Percentiles rank a stretch among this genome's conserved stretches.
phyloP scores from a whole-genome alignment of 768 basidiomycete genomes.

The Coprinopsis sp. region DNA sequence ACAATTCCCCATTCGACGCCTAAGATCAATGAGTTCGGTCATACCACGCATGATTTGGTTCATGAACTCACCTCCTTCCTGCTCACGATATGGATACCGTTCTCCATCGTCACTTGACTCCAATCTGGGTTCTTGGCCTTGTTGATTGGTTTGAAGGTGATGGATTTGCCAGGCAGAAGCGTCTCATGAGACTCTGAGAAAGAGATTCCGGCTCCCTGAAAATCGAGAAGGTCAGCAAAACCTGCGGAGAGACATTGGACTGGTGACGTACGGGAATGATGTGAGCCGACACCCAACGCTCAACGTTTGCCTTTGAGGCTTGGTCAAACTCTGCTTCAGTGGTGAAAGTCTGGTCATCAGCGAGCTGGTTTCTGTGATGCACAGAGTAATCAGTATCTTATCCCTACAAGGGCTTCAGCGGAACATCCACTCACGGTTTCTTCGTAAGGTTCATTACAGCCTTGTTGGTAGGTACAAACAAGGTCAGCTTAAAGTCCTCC shows the following conservation, averaged over 20 bases:
- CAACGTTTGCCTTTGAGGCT: constrained; percentile 59
- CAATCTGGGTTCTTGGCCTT: constrained; percentile 46
- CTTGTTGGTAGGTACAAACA: constrained; percentile 84
- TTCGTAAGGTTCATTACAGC: constrained; percentile 75
- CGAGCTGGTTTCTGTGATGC: constrained; percentile 49
- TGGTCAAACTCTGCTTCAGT: constrained; percentile 65
- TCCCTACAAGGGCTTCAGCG: neutral
- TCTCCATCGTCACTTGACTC: constrained; percentile 54
- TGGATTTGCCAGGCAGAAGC: constrained; percentile 51
- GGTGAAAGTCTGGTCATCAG: constrained; percentile 46
- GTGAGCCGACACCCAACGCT: constrained; percentile 78
- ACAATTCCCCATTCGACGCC: constrained; percentile 10
- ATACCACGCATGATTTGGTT: no score
- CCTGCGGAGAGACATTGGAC: neutral
- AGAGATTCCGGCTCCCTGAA: constrained; percentile 44
- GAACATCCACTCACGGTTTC: constrained; percentile 69
- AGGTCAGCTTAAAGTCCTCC: constrained; percentile 37
- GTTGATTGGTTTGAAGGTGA: constrained; percentile 45
- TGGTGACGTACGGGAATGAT: constrained; percentile 62
- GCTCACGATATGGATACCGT: constrained; percentile 47
- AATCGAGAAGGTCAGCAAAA: neutral
- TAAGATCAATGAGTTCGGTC: neutral
- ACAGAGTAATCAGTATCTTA: constrained; percentile 1
- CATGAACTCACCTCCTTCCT: constrained; percentile 63
- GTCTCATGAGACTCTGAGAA: constrained; percentile 49